Conservation (phyloP, 2,329 filamentous ascomycete genomes). For the Aspergillus pseudoglaucus region DNA sequence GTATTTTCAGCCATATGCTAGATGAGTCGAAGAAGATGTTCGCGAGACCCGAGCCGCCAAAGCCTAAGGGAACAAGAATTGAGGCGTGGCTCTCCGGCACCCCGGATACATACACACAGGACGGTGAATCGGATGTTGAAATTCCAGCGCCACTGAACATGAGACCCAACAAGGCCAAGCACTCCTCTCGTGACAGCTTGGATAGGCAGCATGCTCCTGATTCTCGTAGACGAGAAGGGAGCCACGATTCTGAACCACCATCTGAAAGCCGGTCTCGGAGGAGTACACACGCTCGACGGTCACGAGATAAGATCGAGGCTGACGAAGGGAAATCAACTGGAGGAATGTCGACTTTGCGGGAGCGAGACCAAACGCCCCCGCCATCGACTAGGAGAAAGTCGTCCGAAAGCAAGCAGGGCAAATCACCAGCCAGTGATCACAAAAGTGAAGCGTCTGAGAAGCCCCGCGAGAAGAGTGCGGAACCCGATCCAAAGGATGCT, state of each 20-base stretch:
- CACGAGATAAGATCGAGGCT: constrained; percentile 13
- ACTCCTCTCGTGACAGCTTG: constrained; percentile 8
- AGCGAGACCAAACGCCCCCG: background rate
- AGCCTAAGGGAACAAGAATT: constrained; percentile 47
- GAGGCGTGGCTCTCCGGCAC: constrained; percentile 57
- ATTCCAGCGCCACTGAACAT: constrained; percentile 37
- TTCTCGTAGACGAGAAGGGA: constrained; percentile 13
- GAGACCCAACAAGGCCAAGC: constrained; percentile 31
- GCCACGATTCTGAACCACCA: constrained; percentile 19
- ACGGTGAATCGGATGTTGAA: constrained; percentile 26
- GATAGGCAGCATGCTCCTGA: too few species aligned
- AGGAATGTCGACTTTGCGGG: background rate
- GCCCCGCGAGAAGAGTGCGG: constrained; percentile 18
- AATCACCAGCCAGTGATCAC: constrained; percentile 10
- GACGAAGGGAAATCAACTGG: constrained; percentile 8
- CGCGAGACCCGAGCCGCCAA: constrained; percentile 32
- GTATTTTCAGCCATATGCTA: constrained; percentile 39
- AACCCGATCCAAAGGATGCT: constrained; percentile 3
- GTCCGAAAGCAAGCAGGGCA: constrained; percentile 7
- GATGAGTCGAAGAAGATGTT: constrained; percentile 42
- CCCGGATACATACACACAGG: constrained; percentile 50
- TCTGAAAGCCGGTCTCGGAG: constrained; percentile 20
- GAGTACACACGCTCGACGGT: constrained; percentile 16
- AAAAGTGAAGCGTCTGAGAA: constrained; percentile 9
- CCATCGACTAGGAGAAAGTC: constrained; percentile 9